Evolutionary conservation across 768 basidiomycete genomes (phyloP).

Genomic region (Candolleomyces efflorescens): DNA sequence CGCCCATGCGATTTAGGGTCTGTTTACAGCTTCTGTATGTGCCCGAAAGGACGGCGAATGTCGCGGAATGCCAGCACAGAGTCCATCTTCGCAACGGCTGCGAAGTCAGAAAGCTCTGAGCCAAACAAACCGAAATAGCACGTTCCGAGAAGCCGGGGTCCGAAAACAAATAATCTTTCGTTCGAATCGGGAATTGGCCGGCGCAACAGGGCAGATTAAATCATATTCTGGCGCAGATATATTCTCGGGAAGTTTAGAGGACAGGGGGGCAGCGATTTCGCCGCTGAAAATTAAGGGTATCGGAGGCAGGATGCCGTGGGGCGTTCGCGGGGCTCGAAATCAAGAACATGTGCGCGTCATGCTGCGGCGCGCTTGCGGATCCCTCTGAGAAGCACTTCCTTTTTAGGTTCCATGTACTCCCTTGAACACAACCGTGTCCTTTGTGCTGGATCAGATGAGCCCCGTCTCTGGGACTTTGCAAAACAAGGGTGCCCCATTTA

Average conservation of each 20-base stretch:
- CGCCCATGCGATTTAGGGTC: too few relatives aligned
- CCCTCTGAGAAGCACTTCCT: conserved; percentile 1
- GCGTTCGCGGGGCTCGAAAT: neutral
- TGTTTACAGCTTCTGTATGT: too few relatives aligned
- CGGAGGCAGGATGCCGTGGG: neutral
- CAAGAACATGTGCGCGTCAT: neutral
- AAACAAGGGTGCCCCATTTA: neutral
- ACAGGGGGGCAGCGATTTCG: neutral
- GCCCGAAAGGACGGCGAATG: too few relatives aligned
- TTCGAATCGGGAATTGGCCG: neutral
- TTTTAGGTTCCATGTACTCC: neutral
- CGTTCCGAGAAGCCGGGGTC: too few relatives aligned
- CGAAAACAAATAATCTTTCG: neutral
- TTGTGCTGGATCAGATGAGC: neutral
- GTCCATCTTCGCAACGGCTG: too few relatives aligned
- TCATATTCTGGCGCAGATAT: neutral
- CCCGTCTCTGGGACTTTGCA: neutral
- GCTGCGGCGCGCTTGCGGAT: conserved; percentile 5
- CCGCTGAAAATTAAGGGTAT: neutral
- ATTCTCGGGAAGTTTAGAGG: neutral
- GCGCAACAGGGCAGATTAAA: neutral
- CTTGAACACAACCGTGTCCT: neutral
- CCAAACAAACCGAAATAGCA: too few relatives aligned
- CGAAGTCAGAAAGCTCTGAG: too few relatives aligned
- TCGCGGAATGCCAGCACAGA: too few relatives aligned